A percentile compares a stretch with the other conserved stretches of the same genome.
Evolutionary conservation across 305 asterid genomes (phyloP).

Genomic region (Rubia balearica): DNA sequence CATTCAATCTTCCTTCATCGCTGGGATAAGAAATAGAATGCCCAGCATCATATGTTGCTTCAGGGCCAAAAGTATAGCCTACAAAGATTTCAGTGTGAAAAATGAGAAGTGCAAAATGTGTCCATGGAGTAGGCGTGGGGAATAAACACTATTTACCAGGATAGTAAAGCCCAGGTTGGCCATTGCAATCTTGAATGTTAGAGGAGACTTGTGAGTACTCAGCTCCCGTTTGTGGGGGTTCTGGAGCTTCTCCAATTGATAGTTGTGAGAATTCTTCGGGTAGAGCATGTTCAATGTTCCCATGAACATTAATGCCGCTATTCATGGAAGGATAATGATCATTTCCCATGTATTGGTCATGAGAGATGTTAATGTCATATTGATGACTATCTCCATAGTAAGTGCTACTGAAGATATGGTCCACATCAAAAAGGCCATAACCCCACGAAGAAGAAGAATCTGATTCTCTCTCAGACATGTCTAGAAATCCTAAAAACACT

Average conservation of each 20-base stretch:
- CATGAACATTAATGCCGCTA: constrained; percentile 44
- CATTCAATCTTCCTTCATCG: constrained; percentile 59
- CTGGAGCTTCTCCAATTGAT: constrained; percentile 51
- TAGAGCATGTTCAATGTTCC: constrained; percentile 49
- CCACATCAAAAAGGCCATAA: constrained; percentile 42
- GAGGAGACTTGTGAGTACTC: constrained; percentile 37
- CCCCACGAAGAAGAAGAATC: constrained; percentile 56
- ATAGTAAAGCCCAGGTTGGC: constrained; percentile 42
- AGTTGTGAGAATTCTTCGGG: constrained; percentile 59
- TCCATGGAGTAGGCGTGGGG: constrained; percentile 14
- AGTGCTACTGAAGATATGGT: constrained; percentile 57
- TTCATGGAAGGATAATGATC: constrained; percentile 26
- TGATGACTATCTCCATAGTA: constrained; percentile 68
- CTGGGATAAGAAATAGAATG: constrained; percentile 56
- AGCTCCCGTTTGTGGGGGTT: constrained; percentile 36
- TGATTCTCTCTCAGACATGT: constrained; percentile 62
- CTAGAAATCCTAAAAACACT: constrained; percentile 24
- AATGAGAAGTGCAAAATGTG: neutral
- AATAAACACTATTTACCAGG: constrained; percentile 33
- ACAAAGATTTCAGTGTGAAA: constrained; percentile 20
- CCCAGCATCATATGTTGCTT: constrained; percentile 47
- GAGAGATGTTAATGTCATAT: constrained; percentile 63
- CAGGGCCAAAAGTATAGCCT: constrained; percentile 40
- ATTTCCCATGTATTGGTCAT: constrained; percentile 52
- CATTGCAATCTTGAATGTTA: constrained; percentile 45